Base-by-base conservation (phyloP, 1,139 yeast species). In the Torulaspora pretoriensis region DNA sequence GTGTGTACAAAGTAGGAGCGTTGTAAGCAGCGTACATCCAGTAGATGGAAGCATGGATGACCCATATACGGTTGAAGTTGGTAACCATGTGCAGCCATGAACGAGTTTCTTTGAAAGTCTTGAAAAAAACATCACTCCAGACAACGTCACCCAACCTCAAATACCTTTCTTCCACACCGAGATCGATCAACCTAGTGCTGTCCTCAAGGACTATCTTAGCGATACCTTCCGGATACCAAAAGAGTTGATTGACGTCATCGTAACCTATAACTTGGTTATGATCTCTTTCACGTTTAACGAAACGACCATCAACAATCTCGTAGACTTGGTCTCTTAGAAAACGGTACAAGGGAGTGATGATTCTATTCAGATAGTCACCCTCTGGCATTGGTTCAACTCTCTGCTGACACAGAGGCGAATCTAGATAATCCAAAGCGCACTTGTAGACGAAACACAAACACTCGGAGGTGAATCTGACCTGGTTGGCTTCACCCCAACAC, bases 221-320 rank as follows among this genome's bases (percentile, higher is more conserved):
- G 59, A 92, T 85, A 75, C 98, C 99, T 71, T 92, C 97, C 35
- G 98, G 97, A 71, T 92, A 94, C 98, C 99, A 92, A 72, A 92
- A 92, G 60, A 92, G 78, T 74, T 94, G 99, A 71, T 94, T 92
- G 51, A 92, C 95, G 74, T 94, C 98, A 73, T 92, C 99, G 68
- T 92, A 92, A 68, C 98, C 98, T 64, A 92, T 83, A 56, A 92
- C 79, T 65, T 85, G 78, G 73, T 89, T 85, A 73, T 94, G 98
- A 69, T 92, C 98, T 61, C 78, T 85, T 75, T 92, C 98, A 68
- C 99, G 90, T 73, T 94, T 94, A 59, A 92, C 94, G 62, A 83
- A 94, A 70, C 94, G 86, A 52, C 97, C 97, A 57, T 90, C 96
- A 57, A 83, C 77, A 57, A 92, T 81, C 71, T 92, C 97, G 64